Percentiles rank a stretch among this genome's conserved stretches.
Evolutionary conservation across 1,284 basidiomycete species (phyloP).

Genomic region (Cryptococcus sp.): DNA sequence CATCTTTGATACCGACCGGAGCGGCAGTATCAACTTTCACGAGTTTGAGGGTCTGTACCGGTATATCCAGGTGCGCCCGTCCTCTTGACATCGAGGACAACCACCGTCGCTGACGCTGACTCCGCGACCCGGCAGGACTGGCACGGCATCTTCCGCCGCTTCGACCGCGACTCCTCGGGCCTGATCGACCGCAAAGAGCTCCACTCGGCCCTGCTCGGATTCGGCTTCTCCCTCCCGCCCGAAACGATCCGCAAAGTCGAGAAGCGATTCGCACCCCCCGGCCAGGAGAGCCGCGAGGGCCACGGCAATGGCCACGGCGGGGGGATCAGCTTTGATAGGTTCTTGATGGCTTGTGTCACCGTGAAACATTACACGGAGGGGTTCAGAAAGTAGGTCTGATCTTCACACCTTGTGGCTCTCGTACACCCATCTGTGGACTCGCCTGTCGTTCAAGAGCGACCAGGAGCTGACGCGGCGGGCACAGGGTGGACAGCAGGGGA

Average conservation of each 20-base stretch:
- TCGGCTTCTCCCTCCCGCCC: slow-evolving; percentile 45
- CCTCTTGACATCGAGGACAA: too few species aligned
- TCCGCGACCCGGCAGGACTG: slow-evolving; percentile 35
- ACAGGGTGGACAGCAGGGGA: slow-evolving; percentile 35
- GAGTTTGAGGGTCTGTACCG: slow-evolving; percentile 50
- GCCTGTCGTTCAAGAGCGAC: too few species aligned
- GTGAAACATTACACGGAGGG: slow-evolving; percentile 50
- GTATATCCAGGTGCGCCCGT: slow-evolving; percentile 41
- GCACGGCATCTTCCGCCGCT: slow-evolving; percentile 48
- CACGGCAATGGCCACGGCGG: neutral
- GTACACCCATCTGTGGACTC: neutral
- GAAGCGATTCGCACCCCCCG: slow-evolving; percentile 46
- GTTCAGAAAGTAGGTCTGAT: slow-evolving; percentile 34
- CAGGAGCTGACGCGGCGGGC: neutral
- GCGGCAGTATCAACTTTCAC: slow-evolving; percentile 46
- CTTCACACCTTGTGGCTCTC: too few species aligned
- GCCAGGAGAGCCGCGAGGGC: slow-evolving; percentile 10
- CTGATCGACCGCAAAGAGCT: slow-evolving; percentile 48
- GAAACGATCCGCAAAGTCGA: slow-evolving; percentile 47
- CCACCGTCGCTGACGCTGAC: neutral
- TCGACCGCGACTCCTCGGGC: slow-evolving; percentile 48
- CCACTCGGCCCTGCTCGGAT: slow-evolving; percentile 44
- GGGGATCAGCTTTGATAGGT: slow-evolving; percentile 48
- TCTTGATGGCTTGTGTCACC: slow-evolving; percentile 50
- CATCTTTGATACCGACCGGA: slow-evolving; percentile 48